Conservation (phyloP, 371 early-diverging fungal genomes). For the Rhizomucor pusillus region DNA sequence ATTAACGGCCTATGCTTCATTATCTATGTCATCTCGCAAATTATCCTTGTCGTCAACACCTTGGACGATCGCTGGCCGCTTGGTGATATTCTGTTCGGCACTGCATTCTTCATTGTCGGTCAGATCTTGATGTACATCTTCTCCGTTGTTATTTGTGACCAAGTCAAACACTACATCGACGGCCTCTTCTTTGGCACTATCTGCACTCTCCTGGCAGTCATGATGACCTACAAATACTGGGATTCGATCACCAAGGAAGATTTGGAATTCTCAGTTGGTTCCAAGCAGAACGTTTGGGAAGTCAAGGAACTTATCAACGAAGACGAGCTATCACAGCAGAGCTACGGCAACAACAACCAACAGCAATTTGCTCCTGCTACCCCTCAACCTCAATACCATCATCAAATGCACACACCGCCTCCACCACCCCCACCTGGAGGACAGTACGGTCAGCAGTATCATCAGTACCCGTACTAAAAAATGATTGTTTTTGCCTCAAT, state of each 20-base stretch:
- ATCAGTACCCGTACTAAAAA: slow-evolving; percentile 13
- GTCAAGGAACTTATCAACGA: slow-evolving; percentile 77
- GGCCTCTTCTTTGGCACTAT: slow-evolving; percentile 94
- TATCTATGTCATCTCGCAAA: slow-evolving; percentile 87
- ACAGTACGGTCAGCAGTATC: slow-evolving; percentile 30
- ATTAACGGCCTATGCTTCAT: slow-evolving; percentile 80
- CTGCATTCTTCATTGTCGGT: slow-evolving; percentile 83
- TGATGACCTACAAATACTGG: slow-evolving; percentile 99
- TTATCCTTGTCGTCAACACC: slow-evolving; percentile 90
- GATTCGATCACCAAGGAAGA: slow-evolving; percentile 98
- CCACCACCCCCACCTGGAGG: slow-evolving; percentile 3
- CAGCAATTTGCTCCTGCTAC: too few species aligned
- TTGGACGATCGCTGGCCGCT: slow-evolving; percentile 96
- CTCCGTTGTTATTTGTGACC: slow-evolving; percentile 76
- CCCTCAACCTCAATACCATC: too few species aligned
- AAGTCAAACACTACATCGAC: slow-evolving; percentile 93
- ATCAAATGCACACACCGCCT: too few species aligned
- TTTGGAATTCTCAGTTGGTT: slow-evolving; percentile 92
- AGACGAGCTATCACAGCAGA: slow-evolving; percentile 49
- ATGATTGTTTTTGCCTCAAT: too few species aligned
- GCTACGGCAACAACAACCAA: slow-evolving; percentile 10
- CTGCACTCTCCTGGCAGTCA: slow-evolving; percentile 87
- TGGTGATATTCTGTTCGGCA: slow-evolving; percentile 89
- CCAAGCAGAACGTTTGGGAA: slow-evolving; percentile 92
- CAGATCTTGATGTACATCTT: slow-evolving; percentile 81